Evolutionary conservation across 208 protist species (phyloP).

Genomic region (Leptomonas pyrrhocoris): DNA sequence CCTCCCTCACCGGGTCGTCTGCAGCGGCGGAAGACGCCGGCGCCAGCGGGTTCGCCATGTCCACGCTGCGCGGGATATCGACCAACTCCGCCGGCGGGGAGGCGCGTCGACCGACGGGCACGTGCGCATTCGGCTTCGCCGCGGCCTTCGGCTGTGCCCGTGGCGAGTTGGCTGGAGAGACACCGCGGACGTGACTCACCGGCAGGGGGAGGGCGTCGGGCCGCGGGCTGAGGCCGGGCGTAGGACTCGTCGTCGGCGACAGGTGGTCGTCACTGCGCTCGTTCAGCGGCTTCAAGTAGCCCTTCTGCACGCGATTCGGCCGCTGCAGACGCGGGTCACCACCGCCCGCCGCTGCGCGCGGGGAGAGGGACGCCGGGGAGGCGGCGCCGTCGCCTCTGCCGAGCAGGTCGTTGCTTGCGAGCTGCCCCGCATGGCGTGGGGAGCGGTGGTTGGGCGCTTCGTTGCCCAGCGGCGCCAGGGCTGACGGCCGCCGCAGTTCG

Average conservation of each 20-base stretch:
- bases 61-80: constrained; percentile 18
- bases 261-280: constrained; percentile 10
- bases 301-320: constrained; percentile 24
- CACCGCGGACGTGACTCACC: neutral
- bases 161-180: constrained; percentile 11
- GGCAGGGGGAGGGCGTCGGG: constrained; percentile 2
- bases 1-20: constrained; percentile 16
- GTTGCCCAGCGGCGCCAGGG: constrained; percentile 21
- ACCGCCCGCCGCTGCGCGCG: constrained; percentile 1
- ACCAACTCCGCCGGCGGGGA: constrained; percentile 10
- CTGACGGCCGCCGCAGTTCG: constrained; percentile 14
- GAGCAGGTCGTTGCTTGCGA: neutral
- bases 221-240: constrained; percentile 9
- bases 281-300: constrained; percentile 31
- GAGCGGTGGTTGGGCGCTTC: constrained; percentile 16
- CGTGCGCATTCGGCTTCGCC: neutral
- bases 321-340: constrained; percentile 22
- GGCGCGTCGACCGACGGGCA: constrained; percentile 1
- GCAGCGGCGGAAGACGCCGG: neutral
- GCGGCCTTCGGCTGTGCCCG: constrained; percentile 1
- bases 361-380: constrained; percentile 5
- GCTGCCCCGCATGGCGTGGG: neutral
- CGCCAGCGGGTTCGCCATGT: neutral
- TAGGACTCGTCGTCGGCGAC: constrained; percentile 13
- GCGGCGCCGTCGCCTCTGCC: neutral